Evolutionary conservation across 2,329 filamentous ascomycete species (phyloP), one percentile per base, ranked within the genome.

Genomic region (Beauveria sp.): DNA sequence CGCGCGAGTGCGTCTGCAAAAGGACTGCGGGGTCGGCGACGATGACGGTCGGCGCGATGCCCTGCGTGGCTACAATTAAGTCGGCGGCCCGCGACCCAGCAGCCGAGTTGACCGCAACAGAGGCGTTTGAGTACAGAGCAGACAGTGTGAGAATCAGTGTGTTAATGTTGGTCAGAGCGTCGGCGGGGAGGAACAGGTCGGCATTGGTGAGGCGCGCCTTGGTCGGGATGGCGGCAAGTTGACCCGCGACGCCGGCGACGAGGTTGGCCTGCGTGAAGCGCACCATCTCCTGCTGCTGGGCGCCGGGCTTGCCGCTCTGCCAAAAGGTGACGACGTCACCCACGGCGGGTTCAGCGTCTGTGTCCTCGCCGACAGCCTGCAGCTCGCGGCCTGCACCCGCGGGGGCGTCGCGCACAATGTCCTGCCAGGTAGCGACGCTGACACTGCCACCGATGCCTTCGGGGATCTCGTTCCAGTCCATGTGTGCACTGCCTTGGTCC

Each of bases 391-490:
- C 83, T 43, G 83, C 80, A 59, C 77, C 78, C 30, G 78, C 75
- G 20, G 86, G 84, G 65, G 82, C 81, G 64, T 95, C 89, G 65
- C 88, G 85, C 28, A 97, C 78, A 58, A 98, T 83, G 63, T 97
- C 90, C 69, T 96, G 90, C 93, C 93, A 99, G 16, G 93, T 95
- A n/a, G 87, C 84, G 18, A 97, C 89, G 61, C 89, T 89, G 63
- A 96, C 80, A 64, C 82, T 86, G 62, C 88, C 84, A 18, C 88
- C 88, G 61, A 88, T 87, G 57, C 89, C 88, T 69, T 88, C 84
- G 12, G 93, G 92, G 2, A 93, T 85, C 71, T 93, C 90, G 67
- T 91, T 93, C 93, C 93, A 99, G 74, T 96, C 93, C 82, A 99
- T 89, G 71, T 98, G 93, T 67, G 86, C 85, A 77, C 87, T 97